These are phyloP conservation scores for Solanum chaucha DNA, from an alignment of 257 asterid genomes.

Conservation along the genomic window DNA sequence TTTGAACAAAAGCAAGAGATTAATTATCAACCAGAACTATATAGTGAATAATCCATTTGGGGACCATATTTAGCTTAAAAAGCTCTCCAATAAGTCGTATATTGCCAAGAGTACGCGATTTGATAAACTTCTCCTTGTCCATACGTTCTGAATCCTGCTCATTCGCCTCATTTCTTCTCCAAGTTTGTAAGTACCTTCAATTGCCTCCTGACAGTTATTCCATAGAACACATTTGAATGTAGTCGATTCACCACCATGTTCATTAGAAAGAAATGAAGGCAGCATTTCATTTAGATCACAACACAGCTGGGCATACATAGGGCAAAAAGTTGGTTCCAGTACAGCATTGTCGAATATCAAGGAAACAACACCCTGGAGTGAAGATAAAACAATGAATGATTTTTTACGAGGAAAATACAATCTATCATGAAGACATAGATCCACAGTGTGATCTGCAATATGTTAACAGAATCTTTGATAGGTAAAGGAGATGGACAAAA, in stretches of 20 bases:
- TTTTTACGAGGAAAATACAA: no score
- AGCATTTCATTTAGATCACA: constrained; percentile 72
- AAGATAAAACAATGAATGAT: neutral
- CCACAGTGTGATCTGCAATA: no score
- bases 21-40: constrained; percentile 75
- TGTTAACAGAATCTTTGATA: no score
- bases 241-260: constrained; percentile 82
- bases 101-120: constrained; percentile 87
- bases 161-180: constrained; percentile 78
- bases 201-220: no score
- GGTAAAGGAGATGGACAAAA: no score
- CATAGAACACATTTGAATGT: no score
- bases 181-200: constrained; percentile 71
- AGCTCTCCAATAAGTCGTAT: constrained; percentile 92
- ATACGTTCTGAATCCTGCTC: constrained; percentile 68
- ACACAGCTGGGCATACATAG: constrained; percentile 81
- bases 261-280: constrained; percentile 82
- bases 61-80: constrained; percentile 90
- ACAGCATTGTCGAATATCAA: constrained; percentile 94
- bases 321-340: constrained; percentile 88
- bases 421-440: no score
- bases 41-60: constrained; percentile 37
- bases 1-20: no score
- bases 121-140: constrained; percentile 74
- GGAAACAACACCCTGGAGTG: constrained; percentile 5